These are phyloP conservation scores for Hexamita inflata DNA, from an alignment of 208 protist genomes.

Conservation along the genomic window DNA sequence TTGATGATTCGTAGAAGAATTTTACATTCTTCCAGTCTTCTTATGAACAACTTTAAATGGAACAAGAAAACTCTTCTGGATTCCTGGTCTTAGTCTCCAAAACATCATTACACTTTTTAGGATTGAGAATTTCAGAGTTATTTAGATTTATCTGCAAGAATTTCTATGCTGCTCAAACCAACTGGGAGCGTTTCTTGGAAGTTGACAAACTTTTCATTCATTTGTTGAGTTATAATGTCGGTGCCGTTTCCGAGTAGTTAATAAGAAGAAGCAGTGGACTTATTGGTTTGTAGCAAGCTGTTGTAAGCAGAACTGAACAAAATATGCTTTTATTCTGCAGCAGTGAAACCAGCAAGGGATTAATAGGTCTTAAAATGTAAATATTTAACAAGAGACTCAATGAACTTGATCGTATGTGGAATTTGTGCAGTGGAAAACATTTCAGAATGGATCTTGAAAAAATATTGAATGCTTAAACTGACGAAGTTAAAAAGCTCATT, in stretches of 20 bases:
- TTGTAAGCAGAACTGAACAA: too few relatives aligned
- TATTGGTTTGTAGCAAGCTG: too few relatives aligned
- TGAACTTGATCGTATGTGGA: neutral
- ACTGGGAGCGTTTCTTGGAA: neutral
- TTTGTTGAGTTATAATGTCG: slow-evolving; percentile 12
- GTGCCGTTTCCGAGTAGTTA: too few relatives aligned
- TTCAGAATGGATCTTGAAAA: neutral
- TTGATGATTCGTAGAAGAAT: too few relatives aligned
- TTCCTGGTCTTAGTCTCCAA: too few relatives aligned
- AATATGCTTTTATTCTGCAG: too few relatives aligned
- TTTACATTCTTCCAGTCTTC: too few relatives aligned
- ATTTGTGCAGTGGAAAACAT: neutral
- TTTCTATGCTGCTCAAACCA: neutral
- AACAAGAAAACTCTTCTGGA: neutral
- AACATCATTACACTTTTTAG: neutral
- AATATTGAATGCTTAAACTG: too few relatives aligned
- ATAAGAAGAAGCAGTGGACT: too few relatives aligned
- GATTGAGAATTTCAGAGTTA: neutral
- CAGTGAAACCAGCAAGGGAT: too few relatives aligned
- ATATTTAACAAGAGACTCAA: neutral
- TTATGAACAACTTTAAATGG: too few relatives aligned
- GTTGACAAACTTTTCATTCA: neutral
- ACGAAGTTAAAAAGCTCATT: neutral
- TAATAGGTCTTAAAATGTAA: neutral
- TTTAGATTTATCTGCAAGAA: neutral